These are phyloP conservation scores for Mycosphaerella arachidis DNA, from an alignment of 2,329 filamentous ascomycete species.

Conservation along the genomic window DNA sequence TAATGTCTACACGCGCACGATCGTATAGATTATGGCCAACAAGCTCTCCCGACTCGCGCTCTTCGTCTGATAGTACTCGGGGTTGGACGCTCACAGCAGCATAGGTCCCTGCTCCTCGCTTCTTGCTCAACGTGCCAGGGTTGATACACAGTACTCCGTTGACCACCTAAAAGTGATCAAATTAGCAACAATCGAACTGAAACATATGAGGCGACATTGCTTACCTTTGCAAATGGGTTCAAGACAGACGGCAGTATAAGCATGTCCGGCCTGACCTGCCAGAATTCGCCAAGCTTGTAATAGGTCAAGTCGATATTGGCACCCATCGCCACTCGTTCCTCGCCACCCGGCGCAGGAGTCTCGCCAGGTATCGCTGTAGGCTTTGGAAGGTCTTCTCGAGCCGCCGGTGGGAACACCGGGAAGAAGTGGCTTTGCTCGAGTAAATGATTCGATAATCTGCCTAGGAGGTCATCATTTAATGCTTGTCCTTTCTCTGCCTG, in stretches of 20 bases:
- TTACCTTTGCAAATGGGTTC: slow-evolving; percentile 82
- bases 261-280: slow-evolving; percentile 79
- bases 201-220: slow-evolving; percentile 21
- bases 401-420: slow-evolving; percentile 77
- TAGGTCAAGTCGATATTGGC: slow-evolving; percentile 79
- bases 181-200: slow-evolving; percentile 10
- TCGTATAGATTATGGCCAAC: slow-evolving; percentile 74
- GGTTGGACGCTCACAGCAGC: slow-evolving; percentile 73
- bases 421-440: slow-evolving; percentile 90
- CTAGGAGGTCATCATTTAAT: slow-evolving; percentile 58
- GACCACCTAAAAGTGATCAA: slow-evolving; percentile 60
- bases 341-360: slow-evolving; percentile 32
- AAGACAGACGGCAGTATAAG: slow-evolving; percentile 77
- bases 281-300: slow-evolving; percentile 84
- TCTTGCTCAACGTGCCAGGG: slow-evolving; percentile 80
- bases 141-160: slow-evolving; percentile 89
- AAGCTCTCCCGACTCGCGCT: slow-evolving; percentile 53
- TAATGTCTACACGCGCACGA: slow-evolving; percentile 79
- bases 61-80: slow-evolving; percentile 55
- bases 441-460: slow-evolving; percentile 69
- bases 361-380: slow-evolving; percentile 42
- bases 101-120: slow-evolving; percentile 78
- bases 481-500: slow-evolving; percentile 78
- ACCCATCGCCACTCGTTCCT: slow-evolving; percentile 59
- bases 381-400: slow-evolving; percentile 62